Evolutionary conservation across 495 filamentous ascomycete species (phyloP), one percentile per base, ranked within the genome.

Genomic region (Lasiosphaeria ovina): DNA sequence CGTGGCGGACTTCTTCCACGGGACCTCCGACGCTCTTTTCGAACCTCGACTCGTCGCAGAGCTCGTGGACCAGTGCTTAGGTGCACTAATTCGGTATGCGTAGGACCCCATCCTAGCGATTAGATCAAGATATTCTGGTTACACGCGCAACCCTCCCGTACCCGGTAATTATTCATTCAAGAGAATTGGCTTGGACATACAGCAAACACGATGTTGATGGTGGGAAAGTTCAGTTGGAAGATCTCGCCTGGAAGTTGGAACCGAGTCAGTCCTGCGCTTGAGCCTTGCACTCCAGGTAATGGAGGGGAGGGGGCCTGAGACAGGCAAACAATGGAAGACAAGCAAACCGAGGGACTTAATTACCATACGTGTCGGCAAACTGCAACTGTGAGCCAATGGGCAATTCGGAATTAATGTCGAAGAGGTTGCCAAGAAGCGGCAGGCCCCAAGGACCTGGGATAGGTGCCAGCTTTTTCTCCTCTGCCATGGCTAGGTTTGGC

Each of bases 31-130:
- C 73, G 10, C 63, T 62, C 62, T 92, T 92, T 3, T 71, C 52
- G 69, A 91, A 93, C 55, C 83, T 74, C 35, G 77, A 83, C 69
- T 89, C 89, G 66, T 92, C 79, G 69, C 83, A 91, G 24, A 85
- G 62, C 64, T 91, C 89, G 50, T 89, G 72, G 24, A 86, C 70
- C 14, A 91, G 69, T 9, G 78, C 82, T 53, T 85, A 81, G 57
- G 54, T 63, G 44, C 38, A 42, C 38, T 1, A 24, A 24, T 2
- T 24, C 24, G 24, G 24, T 24, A 2, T 0, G 24, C 24, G 24
- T 24, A 2, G 24, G 24, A 24, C 2, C 24, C 24, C 24, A 24
- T 24, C 24, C 24, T 24, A 24, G 24, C 24, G 24, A 2, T 24
- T 24, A 24, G 24, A 24, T 24, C 24, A 24, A 24, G 24, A 24